These are phyloP conservation scores for Candida odintsovae DNA, from an alignment of 805 yeast species.

Conservation along the genomic window DNA sequence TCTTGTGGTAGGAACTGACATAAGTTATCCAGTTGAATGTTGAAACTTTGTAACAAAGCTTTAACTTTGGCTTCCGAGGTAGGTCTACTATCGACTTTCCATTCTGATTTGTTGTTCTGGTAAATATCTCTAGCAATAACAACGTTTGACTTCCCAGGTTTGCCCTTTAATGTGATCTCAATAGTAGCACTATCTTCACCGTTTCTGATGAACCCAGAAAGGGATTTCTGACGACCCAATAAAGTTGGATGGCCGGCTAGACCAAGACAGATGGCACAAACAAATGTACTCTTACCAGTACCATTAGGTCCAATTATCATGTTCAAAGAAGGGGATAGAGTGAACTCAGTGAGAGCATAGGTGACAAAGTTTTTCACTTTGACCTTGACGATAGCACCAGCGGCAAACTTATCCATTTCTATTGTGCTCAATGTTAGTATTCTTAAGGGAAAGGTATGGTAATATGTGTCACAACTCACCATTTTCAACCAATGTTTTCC, in stretches of 20 bases:
- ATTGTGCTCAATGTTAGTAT: constrained; percentile 5
- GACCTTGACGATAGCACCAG: constrained; percentile 48
- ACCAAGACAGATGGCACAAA: constrained; percentile 88
- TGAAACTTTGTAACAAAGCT: constrained; percentile 39
- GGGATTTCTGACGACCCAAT: constrained; percentile 61
- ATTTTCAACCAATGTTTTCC: not conserved
- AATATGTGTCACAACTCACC: not conserved
- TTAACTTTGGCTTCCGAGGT: constrained; percentile 42
- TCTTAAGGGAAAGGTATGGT: too few species aligned
- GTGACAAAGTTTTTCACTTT: constrained; percentile 65
- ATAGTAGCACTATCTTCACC: constrained; percentile 40
- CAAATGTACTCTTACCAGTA: constrained; percentile 88
- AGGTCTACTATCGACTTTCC: constrained; percentile 40
- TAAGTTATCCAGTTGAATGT: constrained; percentile 83
- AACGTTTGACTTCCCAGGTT: constrained; percentile 37
- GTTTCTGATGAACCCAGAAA: constrained; percentile 65
- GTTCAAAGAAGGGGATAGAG: constrained; percentile 76
- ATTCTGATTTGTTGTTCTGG: constrained; percentile 39
- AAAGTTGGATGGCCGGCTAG: constrained; percentile 72
- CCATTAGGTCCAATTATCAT: constrained; percentile 97
- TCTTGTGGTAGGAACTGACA: constrained; percentile 97
- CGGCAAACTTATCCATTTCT: constrained; percentile 28
- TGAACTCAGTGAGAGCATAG: constrained; percentile 62
- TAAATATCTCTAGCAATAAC: constrained; percentile 29
- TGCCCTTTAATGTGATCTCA: constrained; percentile 29